Base-by-base conservation (phyloP, 2,329 filamentous ascomycete genomes). In the Shiraia bambusicola region DNA sequence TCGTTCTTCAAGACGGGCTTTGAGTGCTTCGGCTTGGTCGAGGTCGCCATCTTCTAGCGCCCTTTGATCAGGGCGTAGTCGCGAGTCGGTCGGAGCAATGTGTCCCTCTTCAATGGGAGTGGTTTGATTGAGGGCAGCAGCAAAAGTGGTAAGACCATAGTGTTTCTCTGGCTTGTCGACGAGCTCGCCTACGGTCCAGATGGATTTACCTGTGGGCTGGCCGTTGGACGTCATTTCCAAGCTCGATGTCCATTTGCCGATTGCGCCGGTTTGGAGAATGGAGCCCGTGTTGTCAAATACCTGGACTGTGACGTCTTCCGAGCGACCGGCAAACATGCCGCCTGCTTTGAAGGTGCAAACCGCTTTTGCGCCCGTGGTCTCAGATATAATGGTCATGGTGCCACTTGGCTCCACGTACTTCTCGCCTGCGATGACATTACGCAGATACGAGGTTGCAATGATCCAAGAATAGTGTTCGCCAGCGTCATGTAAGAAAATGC, bases 381-480 rank as follows among this genome's bases (percentile, higher is more conserved):
- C 93, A 65, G 92, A 92, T 52, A 81, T 73, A 25, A 98, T 81
- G 16, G 84, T 83, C 88, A 97, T 93, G 30, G 81, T 88, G 32
- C 91, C 91, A 1, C 94, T 88, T 0, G 93, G 93, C 70, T 98
- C 93, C 10, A 97, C 83, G 64, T 98, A 98, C 70, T 97, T 98
- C 70, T 98, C 93, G 28, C 93, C 93, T 58, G 95, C 92, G 40
- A 98, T 94, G 37, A 98, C 89, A 65, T 98, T 98, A 34, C 93
- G 83, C 40, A 98, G 72, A 71, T 96, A 97, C 52, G 87, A 88
- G 4, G 89, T 95, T 1, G 92, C 89, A 13, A 88, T 78, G 32
- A 80, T 86, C 89, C 90, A 98, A 56, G 84, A 91, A 72, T 92
- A 98, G 47, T 83, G 79, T 65, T 97, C 92, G 40, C 88, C 87